phyloP scores from a whole-genome alignment of 202 grass and related monocot species.

The Tripidium arundinaceum region DNA sequence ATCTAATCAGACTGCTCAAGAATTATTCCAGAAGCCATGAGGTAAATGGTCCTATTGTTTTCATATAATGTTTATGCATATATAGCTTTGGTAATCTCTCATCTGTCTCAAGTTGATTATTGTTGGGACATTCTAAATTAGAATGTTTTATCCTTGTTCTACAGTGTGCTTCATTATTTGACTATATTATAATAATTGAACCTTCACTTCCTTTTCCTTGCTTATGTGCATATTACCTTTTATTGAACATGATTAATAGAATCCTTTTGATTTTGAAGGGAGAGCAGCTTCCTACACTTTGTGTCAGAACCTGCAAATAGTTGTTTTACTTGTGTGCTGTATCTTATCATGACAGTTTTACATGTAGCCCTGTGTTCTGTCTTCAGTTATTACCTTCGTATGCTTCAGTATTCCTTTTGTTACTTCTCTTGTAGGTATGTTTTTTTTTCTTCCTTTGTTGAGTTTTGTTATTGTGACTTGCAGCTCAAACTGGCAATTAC shows the following conservation, averaged over 20 bases:
- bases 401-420: background rate
- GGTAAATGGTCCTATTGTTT: slow-evolving; percentile 30
- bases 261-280: background rate
- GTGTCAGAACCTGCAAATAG: background rate
- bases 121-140: background rate
- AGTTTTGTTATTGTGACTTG: slow-evolving; percentile 27
- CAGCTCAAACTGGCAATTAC: slow-evolving; percentile 96
- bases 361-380: background rate
- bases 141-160: background rate
- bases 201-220: background rate
- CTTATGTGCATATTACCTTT: background rate
- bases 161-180: background rate
- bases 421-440: background rate
- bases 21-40: slow-evolving; percentile 98
- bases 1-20: slow-evolving; percentile 86
- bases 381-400: background rate
- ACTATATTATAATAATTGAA: background rate
- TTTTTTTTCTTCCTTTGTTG: background rate
- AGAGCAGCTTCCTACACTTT: background rate
- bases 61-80: background rate
- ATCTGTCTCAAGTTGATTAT: background rate
- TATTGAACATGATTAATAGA: background rate
- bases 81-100: slow-evolving; percentile 10
- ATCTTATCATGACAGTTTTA: slow-evolving; percentile 6
- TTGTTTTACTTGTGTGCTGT: background rate